phyloP scores from a whole-genome alignment of 768 basidiomycete genomes.

The Mycena vulgaris region DNA sequence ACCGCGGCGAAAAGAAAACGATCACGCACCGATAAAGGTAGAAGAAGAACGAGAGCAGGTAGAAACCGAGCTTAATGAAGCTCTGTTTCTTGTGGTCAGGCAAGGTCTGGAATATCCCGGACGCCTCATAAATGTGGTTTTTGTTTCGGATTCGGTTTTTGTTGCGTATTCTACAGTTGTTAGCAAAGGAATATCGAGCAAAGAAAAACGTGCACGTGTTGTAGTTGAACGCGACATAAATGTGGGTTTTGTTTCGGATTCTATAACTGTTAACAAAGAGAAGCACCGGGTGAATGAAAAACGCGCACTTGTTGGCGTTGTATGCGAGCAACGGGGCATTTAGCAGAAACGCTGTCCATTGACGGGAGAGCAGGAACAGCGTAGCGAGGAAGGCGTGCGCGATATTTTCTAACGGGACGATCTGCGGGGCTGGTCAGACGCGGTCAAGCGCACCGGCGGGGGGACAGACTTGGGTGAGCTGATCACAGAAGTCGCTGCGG shows the following conservation, averaged over 20 bases:
- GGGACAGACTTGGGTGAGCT: slow-evolving; percentile 90
- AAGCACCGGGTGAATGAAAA: neutral
- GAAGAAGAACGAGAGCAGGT: slow-evolving; percentile 92
- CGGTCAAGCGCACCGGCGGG: neutral
- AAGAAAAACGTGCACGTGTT: slow-evolving; percentile 82
- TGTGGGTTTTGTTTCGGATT: slow-evolving; percentile 93
- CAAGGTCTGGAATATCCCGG: slow-evolving; percentile 97
- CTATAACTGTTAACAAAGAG: slow-evolving; percentile 20
- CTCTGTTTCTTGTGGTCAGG: slow-evolving; percentile 96
- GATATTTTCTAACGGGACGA: slow-evolving; percentile 96
- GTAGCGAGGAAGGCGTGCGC: slow-evolving; percentile 93
- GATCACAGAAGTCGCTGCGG: slow-evolving; percentile 99
- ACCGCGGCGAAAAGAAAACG: neutral
- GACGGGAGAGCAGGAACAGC: slow-evolving; percentile 94
- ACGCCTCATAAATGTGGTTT: slow-evolving; percentile 99
- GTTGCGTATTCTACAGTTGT: slow-evolving; percentile 77
- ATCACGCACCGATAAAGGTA: slow-evolving; percentile 87
- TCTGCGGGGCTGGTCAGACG: slow-evolving; percentile 65
- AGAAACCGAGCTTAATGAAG: slow-evolving; percentile 95
- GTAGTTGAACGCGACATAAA: slow-evolving; percentile 98
- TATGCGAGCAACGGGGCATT: slow-evolving; percentile 91
- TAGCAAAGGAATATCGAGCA: neutral
- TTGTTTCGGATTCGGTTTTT: no score
- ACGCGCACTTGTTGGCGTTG: slow-evolving; percentile 93
- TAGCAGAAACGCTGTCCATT: slow-evolving; percentile 94